These are phyloP conservation scores for Thielaviopsis populi DNA, from an alignment of 2,329 filamentous ascomycete genomes.

Conservation along the genomic window DNA sequence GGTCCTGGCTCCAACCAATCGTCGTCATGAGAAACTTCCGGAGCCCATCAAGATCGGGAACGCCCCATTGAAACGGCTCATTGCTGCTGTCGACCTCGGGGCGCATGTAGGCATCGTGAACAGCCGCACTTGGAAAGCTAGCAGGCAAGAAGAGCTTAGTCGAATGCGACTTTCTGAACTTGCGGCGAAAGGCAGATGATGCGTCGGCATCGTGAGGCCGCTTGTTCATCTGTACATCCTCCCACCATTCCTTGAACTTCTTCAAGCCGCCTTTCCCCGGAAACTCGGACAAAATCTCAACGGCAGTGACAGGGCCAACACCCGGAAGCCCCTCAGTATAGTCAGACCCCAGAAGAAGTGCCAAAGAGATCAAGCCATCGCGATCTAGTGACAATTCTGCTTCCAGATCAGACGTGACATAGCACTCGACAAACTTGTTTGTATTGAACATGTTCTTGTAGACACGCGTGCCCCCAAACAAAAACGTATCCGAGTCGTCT, in stretches of 20 bases:
- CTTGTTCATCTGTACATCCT: constrained; percentile 52
- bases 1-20: constrained; percentile 81
- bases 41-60: constrained; percentile 78
- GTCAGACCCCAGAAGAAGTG: constrained; percentile 82
- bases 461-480: constrained; percentile 88
- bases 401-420: constrained; percentile 68
- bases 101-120: constrained; percentile 68
- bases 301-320: constrained; percentile 82
- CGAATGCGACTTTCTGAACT: constrained; percentile 66
- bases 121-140: constrained; percentile 61
- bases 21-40: constrained; percentile 76
- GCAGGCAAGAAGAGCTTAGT: constrained; percentile 76
- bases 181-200: constrained; percentile 55
- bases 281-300: constrained; percentile 91
- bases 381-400: constrained; percentile 77
- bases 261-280: constrained; percentile 43
- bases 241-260: constrained; percentile 83
- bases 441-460: constrained; percentile 99
- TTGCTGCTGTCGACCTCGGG: constrained; percentile 72
- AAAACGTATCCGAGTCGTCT: constrained; percentile 89
- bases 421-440: constrained; percentile 96
- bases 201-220: constrained; percentile 49
- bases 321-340: constrained; percentile 87
- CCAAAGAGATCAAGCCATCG: constrained; percentile 75
- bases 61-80: constrained; percentile 83